Conservation (phyloP, 768 basidiomycete genomes). For the Phaeotremella skinneri region DNA sequence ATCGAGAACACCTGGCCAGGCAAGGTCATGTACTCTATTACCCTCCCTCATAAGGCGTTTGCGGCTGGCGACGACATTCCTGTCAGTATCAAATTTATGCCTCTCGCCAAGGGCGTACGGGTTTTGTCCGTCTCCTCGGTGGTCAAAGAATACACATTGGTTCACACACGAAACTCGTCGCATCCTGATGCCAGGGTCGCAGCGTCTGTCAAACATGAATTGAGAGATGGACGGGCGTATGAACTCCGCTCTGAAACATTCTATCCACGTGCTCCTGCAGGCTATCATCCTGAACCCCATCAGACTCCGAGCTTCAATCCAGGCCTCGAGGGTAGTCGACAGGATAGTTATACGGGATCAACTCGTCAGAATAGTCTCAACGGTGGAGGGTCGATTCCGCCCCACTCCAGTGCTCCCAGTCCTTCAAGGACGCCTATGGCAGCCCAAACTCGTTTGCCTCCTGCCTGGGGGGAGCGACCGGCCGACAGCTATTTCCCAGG, state of each 20-base stretch:
- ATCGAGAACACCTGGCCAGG: constrained; percentile 91
- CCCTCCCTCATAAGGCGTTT: constrained; percentile 94
- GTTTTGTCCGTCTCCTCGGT: constrained; percentile 67
- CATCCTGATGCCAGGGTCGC: constrained; percentile 66
- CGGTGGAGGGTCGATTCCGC: background rate
- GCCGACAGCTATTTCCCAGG: constrained; percentile 6
- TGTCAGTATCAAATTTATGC: constrained; percentile 79
- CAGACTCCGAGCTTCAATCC: constrained; percentile 4
- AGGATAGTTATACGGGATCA: background rate
- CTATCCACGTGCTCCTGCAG: background rate
- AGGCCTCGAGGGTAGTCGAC: background rate
- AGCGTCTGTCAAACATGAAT: constrained; percentile 65
- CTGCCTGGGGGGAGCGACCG: background rate
- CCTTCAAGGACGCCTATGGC: constrained; percentile 8
- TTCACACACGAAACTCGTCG: constrained; percentile 61
- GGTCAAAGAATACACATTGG: constrained; percentile 66
- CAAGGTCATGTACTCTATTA: constrained; percentile 87
- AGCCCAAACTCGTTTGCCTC: background rate
- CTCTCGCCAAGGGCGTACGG: constrained; percentile 76
- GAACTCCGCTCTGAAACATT: constrained; percentile 19
- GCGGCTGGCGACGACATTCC: constrained; percentile 82
- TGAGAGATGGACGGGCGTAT: constrained; percentile 58
- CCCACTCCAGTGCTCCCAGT: constrained; percentile 6
- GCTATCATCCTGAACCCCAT: background rate
- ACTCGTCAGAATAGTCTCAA: background rate